phyloP scores from a whole-genome alignment of 169 alveolate species.

The Perkinsus chesapeaki region DNA sequence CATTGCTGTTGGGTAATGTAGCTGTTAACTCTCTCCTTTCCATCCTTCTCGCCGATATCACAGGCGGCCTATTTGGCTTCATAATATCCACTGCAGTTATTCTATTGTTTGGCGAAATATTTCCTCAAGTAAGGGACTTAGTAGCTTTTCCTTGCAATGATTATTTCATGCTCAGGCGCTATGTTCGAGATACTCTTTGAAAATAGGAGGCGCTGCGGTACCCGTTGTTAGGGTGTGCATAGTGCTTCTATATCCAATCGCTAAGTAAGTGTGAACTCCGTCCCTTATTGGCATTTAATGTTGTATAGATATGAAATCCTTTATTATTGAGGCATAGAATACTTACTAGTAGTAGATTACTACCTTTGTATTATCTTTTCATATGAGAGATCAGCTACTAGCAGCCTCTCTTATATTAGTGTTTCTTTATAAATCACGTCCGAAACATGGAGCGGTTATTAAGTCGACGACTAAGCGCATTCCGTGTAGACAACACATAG shows the following conservation, averaged over 20 bases:
- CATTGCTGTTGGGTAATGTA: conserved; percentile 47
- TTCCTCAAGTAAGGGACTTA: conserved; percentile 23
- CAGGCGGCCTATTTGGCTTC: conserved; percentile 36
- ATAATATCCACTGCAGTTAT: conserved; percentile 30
- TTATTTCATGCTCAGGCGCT: conserved; percentile 12
- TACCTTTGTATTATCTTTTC: no score
- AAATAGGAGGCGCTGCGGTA: conserved; percentile 31
- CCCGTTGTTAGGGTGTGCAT: conserved; percentile 34
- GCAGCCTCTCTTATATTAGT: no score
- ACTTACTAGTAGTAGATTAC: no score
- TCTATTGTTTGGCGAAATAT: conserved; percentile 46
- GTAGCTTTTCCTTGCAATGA: neutral
- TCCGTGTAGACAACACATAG: no score
- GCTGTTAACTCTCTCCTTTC: conserved; percentile 44
- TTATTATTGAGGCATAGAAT: no score
- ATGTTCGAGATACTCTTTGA: conserved; percentile 43
- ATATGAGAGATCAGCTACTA: no score
- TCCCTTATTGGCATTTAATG: no score
- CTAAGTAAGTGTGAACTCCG: conserved; percentile 52
- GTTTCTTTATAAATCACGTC: no score
- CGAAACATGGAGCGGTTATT: no score
- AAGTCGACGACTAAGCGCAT: no score
- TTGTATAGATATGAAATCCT: no score
- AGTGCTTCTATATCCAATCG: conserved; percentile 35
- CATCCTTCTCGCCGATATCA: conserved; percentile 39